These are phyloP conservation scores for Zalaria sp. DNA, from an alignment of 2,329 filamentous ascomycete genomes.

Conservation along the genomic window DNA sequence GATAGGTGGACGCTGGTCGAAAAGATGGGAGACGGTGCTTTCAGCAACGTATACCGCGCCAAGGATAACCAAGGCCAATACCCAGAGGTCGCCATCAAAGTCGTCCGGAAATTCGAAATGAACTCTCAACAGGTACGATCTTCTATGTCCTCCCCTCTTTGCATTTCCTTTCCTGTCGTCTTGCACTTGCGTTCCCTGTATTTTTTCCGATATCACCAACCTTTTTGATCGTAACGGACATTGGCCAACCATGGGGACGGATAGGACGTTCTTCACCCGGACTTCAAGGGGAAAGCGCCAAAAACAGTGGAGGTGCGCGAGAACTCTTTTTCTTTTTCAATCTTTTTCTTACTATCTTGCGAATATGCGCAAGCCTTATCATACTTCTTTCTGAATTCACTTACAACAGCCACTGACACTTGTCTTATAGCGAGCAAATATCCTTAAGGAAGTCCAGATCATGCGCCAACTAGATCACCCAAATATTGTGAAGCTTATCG, in stretches of 20 bases:
- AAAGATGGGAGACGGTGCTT: constrained; percentile 98
- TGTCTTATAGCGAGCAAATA: constrained; percentile 68
- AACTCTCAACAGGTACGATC: constrained; percentile 90
- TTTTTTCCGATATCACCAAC: constrained; percentile 9
- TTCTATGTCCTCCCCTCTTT: constrained; percentile 14
- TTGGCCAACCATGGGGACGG: constrained; percentile 49
- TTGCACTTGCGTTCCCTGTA: constrained; percentile 9
- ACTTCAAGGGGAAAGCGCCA: constrained; percentile 72
- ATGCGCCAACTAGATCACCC: constrained; percentile 96
- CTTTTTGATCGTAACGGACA: constrained; percentile 12
- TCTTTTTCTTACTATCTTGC: constrained; percentile 1
- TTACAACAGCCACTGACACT: constrained; percentile 25
- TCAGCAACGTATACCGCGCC: constrained; percentile 95
- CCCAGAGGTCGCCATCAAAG: constrained; percentile 89
- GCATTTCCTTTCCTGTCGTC: constrained; percentile 20
- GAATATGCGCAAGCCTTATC: constrained; percentile 10
- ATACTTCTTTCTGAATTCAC: constrained; percentile 17
- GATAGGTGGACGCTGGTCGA: constrained; percentile 77
- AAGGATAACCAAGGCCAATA: constrained; percentile 57
- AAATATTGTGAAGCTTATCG: constrained; percentile 86
- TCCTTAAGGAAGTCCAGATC: constrained; percentile 95
- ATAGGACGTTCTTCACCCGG: constrained; percentile 85
- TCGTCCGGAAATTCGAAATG: constrained; percentile 98
- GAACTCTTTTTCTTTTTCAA: constrained; percentile 14
- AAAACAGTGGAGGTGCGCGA: constrained; percentile 94